phyloP scores from a whole-genome alignment of 495 filamentous ascomycete species.

The Schizothecium vesticola region DNA sequence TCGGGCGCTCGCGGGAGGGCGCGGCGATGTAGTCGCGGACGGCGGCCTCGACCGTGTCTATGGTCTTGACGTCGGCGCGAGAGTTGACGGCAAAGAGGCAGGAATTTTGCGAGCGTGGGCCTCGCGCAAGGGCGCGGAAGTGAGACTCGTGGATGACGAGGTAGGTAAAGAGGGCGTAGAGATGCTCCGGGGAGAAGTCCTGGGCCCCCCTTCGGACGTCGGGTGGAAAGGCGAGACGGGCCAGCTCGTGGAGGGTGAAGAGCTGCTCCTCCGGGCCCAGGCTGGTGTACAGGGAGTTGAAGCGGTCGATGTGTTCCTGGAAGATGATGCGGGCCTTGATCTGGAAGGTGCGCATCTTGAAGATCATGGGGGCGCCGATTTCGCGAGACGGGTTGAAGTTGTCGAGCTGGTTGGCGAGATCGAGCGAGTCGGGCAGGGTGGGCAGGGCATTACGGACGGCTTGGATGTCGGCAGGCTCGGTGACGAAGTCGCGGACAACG shows the following conservation, averaged over 20 bases:
- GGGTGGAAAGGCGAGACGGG: constrained; percentile 42
- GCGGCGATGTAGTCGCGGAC: constrained; percentile 31
- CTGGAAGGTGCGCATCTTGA: constrained; percentile 49
- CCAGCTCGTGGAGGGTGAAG: constrained; percentile 59
- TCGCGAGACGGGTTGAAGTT: constrained; percentile 50
- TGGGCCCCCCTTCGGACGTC: constrained; percentile 42
- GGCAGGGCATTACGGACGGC: constrained; percentile 60
- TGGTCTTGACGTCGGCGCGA: constrained; percentile 21
- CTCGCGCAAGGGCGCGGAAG: constrained; percentile 35
- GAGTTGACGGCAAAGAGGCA: constrained; percentile 37
- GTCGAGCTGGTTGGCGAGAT: constrained; percentile 43
- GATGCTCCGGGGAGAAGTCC: constrained; percentile 46
- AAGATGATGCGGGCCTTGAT: constrained; percentile 47
- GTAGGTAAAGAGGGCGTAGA: constrained; percentile 66
- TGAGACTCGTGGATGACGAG: constrained; percentile 51
- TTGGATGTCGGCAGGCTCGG: constrained; percentile 46
- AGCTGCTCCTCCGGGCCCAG: constrained; percentile 48
- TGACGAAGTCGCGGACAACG: constrained; percentile 58
- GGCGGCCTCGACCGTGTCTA: constrained; percentile 24
- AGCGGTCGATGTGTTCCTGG: constrained; percentile 40
- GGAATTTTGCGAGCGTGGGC: constrained; percentile 29
- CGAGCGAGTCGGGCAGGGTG: constrained; percentile 17
- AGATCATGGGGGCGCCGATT: constrained; percentile 44
- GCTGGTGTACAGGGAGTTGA: constrained; percentile 47
- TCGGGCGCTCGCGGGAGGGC: neutral